phyloP scores from a whole-genome alignment of 1,284 basidiomycete genomes.

The Coniferiporia sulphurascens region DNA sequence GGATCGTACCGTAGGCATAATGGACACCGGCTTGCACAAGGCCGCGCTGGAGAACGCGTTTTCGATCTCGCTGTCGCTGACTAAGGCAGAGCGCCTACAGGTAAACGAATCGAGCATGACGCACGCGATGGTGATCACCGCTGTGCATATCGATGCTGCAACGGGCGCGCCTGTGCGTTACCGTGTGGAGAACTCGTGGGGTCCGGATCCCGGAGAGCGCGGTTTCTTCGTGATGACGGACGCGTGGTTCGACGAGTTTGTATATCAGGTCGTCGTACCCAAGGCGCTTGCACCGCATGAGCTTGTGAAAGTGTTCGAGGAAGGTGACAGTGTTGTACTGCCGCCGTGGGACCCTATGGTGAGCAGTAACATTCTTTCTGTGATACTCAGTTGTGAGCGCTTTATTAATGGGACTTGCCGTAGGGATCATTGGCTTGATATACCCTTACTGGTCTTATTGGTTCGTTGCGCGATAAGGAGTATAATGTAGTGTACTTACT shows the following conservation, averaged over 20 bases:
- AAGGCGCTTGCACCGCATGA: conserved; percentile 74
- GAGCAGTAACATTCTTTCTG: conserved; percentile 6
- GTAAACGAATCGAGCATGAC: conserved; percentile 86
- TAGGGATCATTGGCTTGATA: conserved; percentile 4
- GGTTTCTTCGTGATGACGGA: conserved; percentile 93
- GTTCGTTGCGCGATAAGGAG: not conserved
- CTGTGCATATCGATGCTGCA: conserved; percentile 76
- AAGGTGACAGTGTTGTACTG: conserved; percentile 56
- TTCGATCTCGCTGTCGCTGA: conserved; percentile 51
- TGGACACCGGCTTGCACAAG: conserved; percentile 83
- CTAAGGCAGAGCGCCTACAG: conserved; percentile 82
- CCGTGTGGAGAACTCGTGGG: conserved; percentile 97
- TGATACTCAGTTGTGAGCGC: not conserved
- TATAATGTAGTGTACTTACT: no score
- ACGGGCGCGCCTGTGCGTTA: conserved; percentile 77
- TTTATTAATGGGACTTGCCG: not conserved
- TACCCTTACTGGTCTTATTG: not conserved
- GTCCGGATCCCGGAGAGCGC: conserved; percentile 72
- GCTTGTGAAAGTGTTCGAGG: conserved; percentile 76
- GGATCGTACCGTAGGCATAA: conserved; percentile 66
- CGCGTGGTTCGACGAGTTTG: conserved; percentile 88
- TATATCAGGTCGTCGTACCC: conserved; percentile 87
- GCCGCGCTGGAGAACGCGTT: conserved; percentile 53
- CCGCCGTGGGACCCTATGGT: conserved; percentile 93
- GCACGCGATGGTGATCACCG: conserved; percentile 92